Evolutionary conservation across 805 yeast species (phyloP).

Genomic region (Candida boleticola): DNA sequence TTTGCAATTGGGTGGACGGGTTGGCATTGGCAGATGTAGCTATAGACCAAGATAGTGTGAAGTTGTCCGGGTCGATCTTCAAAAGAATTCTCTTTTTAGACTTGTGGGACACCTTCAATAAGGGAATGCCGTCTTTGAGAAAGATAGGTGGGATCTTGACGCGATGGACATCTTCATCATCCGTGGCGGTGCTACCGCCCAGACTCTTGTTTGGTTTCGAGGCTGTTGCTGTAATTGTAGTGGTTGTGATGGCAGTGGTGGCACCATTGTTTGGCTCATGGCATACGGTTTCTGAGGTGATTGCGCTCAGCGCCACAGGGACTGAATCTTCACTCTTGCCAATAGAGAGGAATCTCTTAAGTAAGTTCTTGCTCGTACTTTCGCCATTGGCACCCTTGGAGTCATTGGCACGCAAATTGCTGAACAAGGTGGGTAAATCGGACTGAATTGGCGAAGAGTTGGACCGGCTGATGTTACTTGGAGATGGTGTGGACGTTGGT

Average conservation of each 20-base stretch:
- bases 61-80: conserved; percentile 52
- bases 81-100: conserved; percentile 61
- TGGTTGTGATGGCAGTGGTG: background rate
- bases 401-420: conserved; percentile 21
- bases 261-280: background rate
- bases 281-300: conserved; percentile 4
- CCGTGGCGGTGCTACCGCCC: conserved; percentile 3
- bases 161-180: background rate
- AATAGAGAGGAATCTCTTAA: conserved; percentile 3
- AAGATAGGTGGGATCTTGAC: conserved; percentile 43
- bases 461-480: background rate
- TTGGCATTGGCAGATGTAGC: conserved; percentile 11
- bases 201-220: no score
- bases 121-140: conserved; percentile 56
- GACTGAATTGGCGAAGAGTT: conserved; percentile 23
- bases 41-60: conserved; percentile 50
- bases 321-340: background rate
- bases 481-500: conserved; percentile 1
- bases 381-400: background rate
- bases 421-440: conserved; percentile 19
- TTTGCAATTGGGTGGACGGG: conserved; percentile 3
- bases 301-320: background rate
- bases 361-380: background rate
- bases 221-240: conserved; percentile 2
- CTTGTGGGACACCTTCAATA: conserved; percentile 68